Base-by-base conservation (phyloP, 805 yeast species). In the Barnettozyma salicaria region DNA sequence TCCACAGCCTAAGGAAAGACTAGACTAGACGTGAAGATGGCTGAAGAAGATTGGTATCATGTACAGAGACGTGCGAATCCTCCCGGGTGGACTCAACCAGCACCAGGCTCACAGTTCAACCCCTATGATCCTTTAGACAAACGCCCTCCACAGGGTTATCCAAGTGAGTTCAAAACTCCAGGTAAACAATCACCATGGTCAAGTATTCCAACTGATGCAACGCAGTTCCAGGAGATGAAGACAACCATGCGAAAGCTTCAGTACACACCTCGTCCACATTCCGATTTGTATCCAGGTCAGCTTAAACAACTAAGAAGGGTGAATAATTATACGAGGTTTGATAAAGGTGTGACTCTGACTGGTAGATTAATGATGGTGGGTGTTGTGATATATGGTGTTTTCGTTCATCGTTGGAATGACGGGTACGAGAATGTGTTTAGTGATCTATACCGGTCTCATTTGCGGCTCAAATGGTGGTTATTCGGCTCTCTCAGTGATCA, bases 91-190 rank as follows among this genome's bases (percentile, higher is more conserved):
- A 70, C 71, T 0, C 84, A 78, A 2, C 95, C 95, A 7, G 33
- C 38, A 1, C 27, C 38, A 14, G 48, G 47, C 8, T 51, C 56
- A 9, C 43, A 44, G 0, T 86, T 83, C 55, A 85, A 85, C 50
- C 95, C 95, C 6, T 86, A 78, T 52, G 95, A 85, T 53, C 82
- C 89, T 0, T 60, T 72, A 1, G 95, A 85, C 53, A 55, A 64
- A 27, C 66, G 95, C 31, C 95, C 95, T 0, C 73, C 94, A 0
- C 78, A 78, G 53, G 95, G 95, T 3, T 85, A 86, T 46, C 95
- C 95, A 1, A 78, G 88, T 19, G 95, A 85, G 56, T 86, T 70
- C 62, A 67, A 72, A 40, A 60, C 78, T 1, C 90, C 92, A 0
- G 79, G 84, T 1, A 64, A 67, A 28, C 67, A 73, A 22, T 76